Evolutionary conservation across 2,329 filamentous ascomycete species (phyloP).

Genomic region (Cercospora beticola): DNA sequence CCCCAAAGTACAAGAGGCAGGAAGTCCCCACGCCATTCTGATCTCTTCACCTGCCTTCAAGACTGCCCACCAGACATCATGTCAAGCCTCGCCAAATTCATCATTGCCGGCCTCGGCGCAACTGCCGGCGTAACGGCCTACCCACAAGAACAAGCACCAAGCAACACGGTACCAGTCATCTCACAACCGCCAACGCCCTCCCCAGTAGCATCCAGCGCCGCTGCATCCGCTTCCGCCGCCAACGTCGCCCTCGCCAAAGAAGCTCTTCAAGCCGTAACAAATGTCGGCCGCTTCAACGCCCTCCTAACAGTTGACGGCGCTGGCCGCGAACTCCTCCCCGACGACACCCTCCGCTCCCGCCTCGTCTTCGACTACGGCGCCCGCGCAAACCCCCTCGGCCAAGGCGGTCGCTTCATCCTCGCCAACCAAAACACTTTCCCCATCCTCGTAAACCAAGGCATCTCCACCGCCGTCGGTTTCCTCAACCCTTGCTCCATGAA

Average conservation of each 20-base stretch:
- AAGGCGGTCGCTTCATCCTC: slow-evolving; percentile 20
- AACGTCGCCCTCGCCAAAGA: slow-evolving; percentile 17
- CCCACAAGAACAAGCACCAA: slow-evolving; percentile 12
- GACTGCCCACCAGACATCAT: background rate
- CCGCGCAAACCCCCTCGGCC: slow-evolving; percentile 5
- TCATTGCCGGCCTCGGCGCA: slow-evolving; percentile 20
- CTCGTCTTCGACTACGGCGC: slow-evolving; percentile 23
- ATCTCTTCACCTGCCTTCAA: background rate
- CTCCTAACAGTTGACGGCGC: slow-evolving; percentile 18
- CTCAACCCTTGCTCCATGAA: slow-evolving; percentile 46
- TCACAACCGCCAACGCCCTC: slow-evolving; percentile 10
- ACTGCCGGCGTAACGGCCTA: slow-evolving; percentile 20
- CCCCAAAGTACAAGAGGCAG: background rate
- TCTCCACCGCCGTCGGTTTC: slow-evolving; percentile 19
- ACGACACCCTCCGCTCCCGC: slow-evolving; percentile 13
- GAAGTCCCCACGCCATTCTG: background rate
- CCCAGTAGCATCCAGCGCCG: slow-evolving; percentile 14
- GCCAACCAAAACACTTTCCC: slow-evolving; percentile 24
- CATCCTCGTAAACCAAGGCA: slow-evolving; percentile 21
- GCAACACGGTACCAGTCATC: slow-evolving; percentile 12
- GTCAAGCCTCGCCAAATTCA: slow-evolving; percentile 20
- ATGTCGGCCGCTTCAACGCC: slow-evolving; percentile 20
- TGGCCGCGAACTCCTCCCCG: slow-evolving; percentile 14
- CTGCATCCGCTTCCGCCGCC: slow-evolving; percentile 11
- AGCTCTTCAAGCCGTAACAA: slow-evolving; percentile 17